Evolutionary conservation across 306 rosid genomes (phyloP).

Genomic region (Sicyos edulis): DNA sequence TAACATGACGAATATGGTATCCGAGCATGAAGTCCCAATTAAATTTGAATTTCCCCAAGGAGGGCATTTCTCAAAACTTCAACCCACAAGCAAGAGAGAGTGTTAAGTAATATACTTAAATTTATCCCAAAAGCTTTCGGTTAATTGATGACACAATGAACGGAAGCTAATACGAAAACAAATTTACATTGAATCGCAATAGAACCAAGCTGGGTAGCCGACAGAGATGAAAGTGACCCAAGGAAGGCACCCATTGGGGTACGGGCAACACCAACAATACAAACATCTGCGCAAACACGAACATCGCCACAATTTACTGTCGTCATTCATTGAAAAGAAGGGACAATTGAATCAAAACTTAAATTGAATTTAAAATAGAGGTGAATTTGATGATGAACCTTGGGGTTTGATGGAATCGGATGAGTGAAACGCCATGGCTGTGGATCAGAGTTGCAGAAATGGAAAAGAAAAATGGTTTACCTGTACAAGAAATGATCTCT

Average conservation of each 20-base stretch:
- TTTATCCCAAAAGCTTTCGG: no score
- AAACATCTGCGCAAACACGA: conserved; percentile 51
- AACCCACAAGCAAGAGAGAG: no score
- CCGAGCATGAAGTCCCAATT: no score
- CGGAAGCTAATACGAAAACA: background rate
- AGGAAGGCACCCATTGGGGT: conserved; percentile 85
- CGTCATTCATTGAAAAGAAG: background rate
- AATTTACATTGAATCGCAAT: conserved; percentile 52
- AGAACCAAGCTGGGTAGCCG: conserved; percentile 83
- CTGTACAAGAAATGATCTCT: background rate
- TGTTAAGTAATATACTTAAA: no score
- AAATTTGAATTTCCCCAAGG: no score
- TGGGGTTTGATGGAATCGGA: conserved; percentile 46
- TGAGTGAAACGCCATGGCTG: conserved; percentile 45
- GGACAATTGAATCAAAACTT: background rate
- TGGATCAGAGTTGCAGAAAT: background rate
- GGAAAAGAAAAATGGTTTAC: background rate
- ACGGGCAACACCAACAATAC: conserved; percentile 87
- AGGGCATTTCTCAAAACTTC: no score
- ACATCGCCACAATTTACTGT: background rate
- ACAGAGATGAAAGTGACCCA: conserved; percentile 70
- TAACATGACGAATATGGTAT: no score
- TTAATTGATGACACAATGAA: background rate
- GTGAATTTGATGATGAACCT: conserved; percentile 35
- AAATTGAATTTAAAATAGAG: background rate